Evolutionary conservation across 106 monocot genomes (phyloP).

Genomic region (Platanthera guangdongensis): DNA sequence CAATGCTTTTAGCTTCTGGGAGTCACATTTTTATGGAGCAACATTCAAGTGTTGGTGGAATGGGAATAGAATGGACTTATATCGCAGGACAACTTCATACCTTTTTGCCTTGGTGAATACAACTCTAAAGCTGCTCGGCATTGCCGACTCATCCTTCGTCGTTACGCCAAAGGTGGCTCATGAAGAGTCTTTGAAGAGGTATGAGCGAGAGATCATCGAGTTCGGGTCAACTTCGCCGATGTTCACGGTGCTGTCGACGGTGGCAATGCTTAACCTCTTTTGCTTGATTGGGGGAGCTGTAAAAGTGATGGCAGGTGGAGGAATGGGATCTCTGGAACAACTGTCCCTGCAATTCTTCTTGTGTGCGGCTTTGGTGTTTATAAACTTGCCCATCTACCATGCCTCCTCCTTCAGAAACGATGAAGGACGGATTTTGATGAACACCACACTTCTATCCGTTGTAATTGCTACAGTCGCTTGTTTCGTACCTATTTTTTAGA

Average conservation of each 20-base stretch:
- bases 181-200: slow-evolving; percentile 35
- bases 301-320: slow-evolving; percentile 12
- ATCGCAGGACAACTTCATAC: slow-evolving; percentile 54
- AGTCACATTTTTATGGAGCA: slow-evolving; percentile 13
- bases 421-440: slow-evolving; percentile 32
- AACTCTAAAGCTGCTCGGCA: slow-evolving; percentile 30
- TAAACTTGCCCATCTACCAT: slow-evolving; percentile 44
- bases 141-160: slow-evolving; percentile 30
- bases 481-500: not conserved
- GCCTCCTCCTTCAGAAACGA: slow-evolving; percentile 64
- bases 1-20: slow-evolving; percentile 17
- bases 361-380: slow-evolving; percentile 25
- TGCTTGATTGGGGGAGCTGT: slow-evolving; percentile 28
- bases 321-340: slow-evolving; percentile 2
- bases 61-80: slow-evolving; percentile 53
- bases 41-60: slow-evolving; percentile 69
- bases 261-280: slow-evolving; percentile 44
- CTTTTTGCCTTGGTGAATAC: slow-evolving; percentile 46
- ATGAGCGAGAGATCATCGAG: slow-evolving; percentile 56
- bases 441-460: slow-evolving; percentile 28
- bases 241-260: slow-evolving; percentile 27
- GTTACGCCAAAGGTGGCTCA: slow-evolving; percentile 45
- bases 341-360: slow-evolving; percentile 41
- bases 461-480: not conserved
- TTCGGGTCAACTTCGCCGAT: slow-evolving; percentile 38